Evolutionary conservation across 106 monocot species (phyloP), one percentile per base, ranked within the genome.

Genomic region (Triglochin maritima): DNA sequence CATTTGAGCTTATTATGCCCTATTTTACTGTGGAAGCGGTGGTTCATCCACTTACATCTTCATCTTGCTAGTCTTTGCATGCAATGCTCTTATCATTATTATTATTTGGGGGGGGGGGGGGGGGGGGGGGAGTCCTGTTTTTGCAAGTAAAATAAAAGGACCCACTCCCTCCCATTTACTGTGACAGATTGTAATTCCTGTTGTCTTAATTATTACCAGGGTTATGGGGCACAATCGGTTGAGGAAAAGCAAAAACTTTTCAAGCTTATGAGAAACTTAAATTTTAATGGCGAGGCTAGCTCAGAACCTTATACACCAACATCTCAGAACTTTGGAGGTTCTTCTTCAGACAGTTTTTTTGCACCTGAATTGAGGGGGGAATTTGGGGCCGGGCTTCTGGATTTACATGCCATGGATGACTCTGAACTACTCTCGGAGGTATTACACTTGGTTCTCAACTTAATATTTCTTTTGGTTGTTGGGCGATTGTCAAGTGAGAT

Each of bases 341-440:
- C 73, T 50, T 57, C 69, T 47, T 7, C 69, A 9, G 85, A 84
- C 80, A 80, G 78, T 2, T 80, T 80, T 62, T 80, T 77, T 77
- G 80, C 89, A 54, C 82, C 85, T 54, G 89, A 89, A 59, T 63
- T 89, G 7, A 79, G 85, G 59, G 85, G 85, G 41, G 89, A 89
- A 57, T 85, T 88, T 76, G 92, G 88, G 69, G 85, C 81, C 70
- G 92, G 88, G 14, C 88, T 92, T 79, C 70, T 92, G 63, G 92
- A 92, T 81, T 85, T 92, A 67, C 87, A 88, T 79, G 54, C 92
- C 11, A 80, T 85, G 66, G 87, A 88, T 81, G 88, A 87, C 57
- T 85, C 83, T 4, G 87, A 87, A 48, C 83, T 92, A 72, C 80
- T 92, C 46, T 81, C 88, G 3, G 92, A 92, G 83, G 92, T 92